Conservation (phyloP, 371 early-diverging fungal species). For the Blastocladiella emersonii region DNA sequence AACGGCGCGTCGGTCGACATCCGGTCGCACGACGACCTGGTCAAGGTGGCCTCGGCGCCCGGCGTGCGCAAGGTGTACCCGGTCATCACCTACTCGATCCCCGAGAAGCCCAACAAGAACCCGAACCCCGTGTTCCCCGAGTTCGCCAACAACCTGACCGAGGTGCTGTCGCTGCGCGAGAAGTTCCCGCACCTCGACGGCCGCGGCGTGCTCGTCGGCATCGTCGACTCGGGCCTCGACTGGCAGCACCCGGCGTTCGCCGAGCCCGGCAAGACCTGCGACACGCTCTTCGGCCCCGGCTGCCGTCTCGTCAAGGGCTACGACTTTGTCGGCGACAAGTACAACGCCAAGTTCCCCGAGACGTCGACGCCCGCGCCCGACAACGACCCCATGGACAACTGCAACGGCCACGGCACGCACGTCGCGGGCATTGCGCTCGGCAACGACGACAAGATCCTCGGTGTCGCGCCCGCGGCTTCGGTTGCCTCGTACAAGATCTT, state of each 20-base stretch:
- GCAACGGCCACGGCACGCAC: conserved; percentile 45
- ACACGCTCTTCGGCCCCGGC: conserved; percentile 26
- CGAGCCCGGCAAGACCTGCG: conserved; percentile 1
- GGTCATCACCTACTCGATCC: too few species aligned
- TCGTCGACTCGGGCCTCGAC: conserved; percentile 10
- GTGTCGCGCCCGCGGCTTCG: conserved; percentile 5
- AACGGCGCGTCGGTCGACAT: too few species aligned
- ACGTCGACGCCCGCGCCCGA: conserved; percentile 19
- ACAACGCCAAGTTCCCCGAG: neutral
- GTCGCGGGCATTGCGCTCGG: conserved; percentile 1
- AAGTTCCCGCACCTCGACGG: neutral
- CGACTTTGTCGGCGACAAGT: conserved; percentile 12
- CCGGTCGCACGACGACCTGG: too few species aligned
- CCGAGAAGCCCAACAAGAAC: too few species aligned
- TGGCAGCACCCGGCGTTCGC: conserved; percentile 4
- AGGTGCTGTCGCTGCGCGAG: too few species aligned
- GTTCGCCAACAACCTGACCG: too few species aligned
- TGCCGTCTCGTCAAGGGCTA: conserved; percentile 32
- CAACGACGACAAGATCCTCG: neutral
- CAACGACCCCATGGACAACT: conserved; percentile 37
- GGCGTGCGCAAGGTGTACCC: too few species aligned
- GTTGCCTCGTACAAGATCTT: conserved; percentile 5
- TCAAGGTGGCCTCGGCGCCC: too few species aligned
- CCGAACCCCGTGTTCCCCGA: too few species aligned
- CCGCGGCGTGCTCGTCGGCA: conserved; percentile 4